phyloP scores from a whole-genome alignment of 2,329 filamentous ascomycete genomes.

The Phoma sp. region DNA sequence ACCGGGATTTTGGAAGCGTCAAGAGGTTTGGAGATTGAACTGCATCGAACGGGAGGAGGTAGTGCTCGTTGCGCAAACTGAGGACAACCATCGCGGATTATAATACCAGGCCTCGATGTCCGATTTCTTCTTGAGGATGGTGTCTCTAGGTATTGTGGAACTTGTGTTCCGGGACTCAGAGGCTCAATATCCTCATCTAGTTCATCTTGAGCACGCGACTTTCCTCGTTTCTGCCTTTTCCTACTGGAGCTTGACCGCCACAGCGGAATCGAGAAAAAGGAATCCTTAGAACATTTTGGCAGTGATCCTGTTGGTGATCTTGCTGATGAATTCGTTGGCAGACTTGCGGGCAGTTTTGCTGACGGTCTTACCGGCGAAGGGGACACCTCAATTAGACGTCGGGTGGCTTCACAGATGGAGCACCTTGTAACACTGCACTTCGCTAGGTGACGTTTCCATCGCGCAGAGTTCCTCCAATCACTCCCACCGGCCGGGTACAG shows the following conservation, averaged over 20 bases:
- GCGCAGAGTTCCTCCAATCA: conserved; percentile 7
- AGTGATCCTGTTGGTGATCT: not conserved
- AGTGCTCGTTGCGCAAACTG: not conserved
- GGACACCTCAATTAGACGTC: no score
- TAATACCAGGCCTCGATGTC: not conserved
- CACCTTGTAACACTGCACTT: not conserved
- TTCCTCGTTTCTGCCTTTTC: not conserved
- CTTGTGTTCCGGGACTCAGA: not conserved
- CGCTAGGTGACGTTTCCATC: conserved; percentile 4
- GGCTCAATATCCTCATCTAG: no score
- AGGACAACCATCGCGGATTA: not conserved
- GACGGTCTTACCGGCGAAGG: not conserved
- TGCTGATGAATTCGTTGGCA: not conserved
- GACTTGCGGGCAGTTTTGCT: no score
- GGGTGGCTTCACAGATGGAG: not conserved
- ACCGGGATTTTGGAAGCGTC: not conserved
- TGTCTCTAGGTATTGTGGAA: not conserved
- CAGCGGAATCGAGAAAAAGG: not conserved
- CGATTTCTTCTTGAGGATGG: not conserved
- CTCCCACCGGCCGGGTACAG: conserved; percentile 2
- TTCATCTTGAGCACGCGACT: not conserved
- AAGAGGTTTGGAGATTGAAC: not conserved
- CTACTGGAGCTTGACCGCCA: not conserved
- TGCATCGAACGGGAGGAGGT: not conserved
- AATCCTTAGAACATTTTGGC: not conserved